Evolutionary conservation across 345 rosid species (phyloP), one percentile per base, ranked within the genome.

Genomic region (Litchi chinensis): DNA sequence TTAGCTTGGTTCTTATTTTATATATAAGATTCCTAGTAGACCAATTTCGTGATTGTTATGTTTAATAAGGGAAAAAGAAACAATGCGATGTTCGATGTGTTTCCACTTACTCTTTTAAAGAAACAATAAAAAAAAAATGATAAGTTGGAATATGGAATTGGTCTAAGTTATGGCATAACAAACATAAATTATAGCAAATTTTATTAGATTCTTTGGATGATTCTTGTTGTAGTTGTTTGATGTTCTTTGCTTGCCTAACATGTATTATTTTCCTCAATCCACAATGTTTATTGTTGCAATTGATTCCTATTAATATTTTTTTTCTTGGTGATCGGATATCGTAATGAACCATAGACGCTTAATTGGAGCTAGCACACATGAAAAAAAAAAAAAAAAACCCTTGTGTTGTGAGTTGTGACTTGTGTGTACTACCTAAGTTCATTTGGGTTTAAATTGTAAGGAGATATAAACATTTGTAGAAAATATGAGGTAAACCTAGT

Each of bases 61-160:
- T 15, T 15, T 16, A 52, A 52, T 52, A 16, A 52, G 59, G 3
- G 2, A 54, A 54, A 57, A 74, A 56, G 5, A 32, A 74, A 13
- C 22, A 16, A 63, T 24, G 39, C 0, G 60, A 16, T 44, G 26
- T 63, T 64, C 0, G 9, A 44, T 10, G 69, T 41, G 18, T 24
- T 64, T 62, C 77, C 77, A 75, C 70, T 64, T 9, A 16, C 43
- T 22, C 57, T 5, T n/a, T 57, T 60, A 75, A 63, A 63, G 59
- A 60, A 63, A 63, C 67, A n/a, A 10, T 60, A 41, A 13, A n/a
- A 43, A 15, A n/a, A 56, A 22, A 12, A 40, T 2, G 32, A 59
- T 24, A 37, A n/a, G 24, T 22, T 4, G 41, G 28, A 41, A 43
- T 22, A 21, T 44, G 76, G 59, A 63, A 44, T 74, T 63, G 77